Percentiles rank a stretch among this genome's conserved stretches.
phyloP scores from a whole-genome alignment of 176 grass and related monocot species.

The Zizania latifolia region DNA sequence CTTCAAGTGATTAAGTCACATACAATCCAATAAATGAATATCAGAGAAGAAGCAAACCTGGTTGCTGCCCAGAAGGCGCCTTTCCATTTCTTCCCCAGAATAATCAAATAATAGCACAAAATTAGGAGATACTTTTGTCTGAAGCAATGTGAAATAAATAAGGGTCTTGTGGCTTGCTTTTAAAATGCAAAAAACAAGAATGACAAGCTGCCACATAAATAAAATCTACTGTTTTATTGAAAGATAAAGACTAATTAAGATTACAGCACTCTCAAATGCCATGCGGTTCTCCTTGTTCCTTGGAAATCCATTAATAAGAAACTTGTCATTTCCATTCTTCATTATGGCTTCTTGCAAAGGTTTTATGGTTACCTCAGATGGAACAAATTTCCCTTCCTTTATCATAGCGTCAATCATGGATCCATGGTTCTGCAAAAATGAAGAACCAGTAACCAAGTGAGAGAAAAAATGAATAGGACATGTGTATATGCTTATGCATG shows the following conservation, averaged over 20 bases:
- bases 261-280: slow-evolving; percentile 57
- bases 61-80: slow-evolving; percentile 42
- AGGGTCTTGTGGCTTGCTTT: neutral
- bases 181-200: neutral
- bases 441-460: neutral
- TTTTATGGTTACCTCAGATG: slow-evolving; percentile 45
- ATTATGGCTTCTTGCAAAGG: slow-evolving; percentile 40
- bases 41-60: slow-evolving; percentile 26
- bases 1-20: neutral
- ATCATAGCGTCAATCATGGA: slow-evolving; percentile 55
- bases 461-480: neutral
- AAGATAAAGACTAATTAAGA: neutral
- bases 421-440: slow-evolving; percentile 35
- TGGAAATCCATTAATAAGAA: slow-evolving; percentile 55
- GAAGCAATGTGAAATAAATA: slow-evolving; percentile 17
- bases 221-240: neutral
- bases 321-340: slow-evolving; percentile 42
- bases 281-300: slow-evolving; percentile 65
- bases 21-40: slow-evolving; percentile 8
- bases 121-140: slow-evolving; percentile 56
- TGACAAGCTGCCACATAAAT: neutral
- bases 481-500: no score
- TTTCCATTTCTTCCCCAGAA: slow-evolving; percentile 58
- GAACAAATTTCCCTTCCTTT: slow-evolving; percentile 51
- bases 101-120: slow-evolving; percentile 64